These are phyloP conservation scores for Coelastrella sp. DNA, from an alignment of 139 green algal genomes.

Conservation along the genomic window DNA sequence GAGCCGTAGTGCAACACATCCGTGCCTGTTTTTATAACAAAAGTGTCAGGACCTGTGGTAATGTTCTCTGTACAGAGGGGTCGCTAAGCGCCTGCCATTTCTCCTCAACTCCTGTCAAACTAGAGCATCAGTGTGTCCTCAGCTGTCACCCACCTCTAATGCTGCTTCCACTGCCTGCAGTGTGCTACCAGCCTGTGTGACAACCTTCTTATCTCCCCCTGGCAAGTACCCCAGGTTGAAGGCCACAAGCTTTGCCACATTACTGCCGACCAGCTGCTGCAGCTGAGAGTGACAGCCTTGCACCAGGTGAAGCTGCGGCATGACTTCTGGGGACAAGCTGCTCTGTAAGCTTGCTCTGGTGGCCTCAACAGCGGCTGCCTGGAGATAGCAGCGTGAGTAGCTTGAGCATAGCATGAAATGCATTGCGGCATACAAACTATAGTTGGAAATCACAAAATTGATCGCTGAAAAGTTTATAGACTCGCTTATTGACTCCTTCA, in stretches of 20 bases:
- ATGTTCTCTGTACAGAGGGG: no score
- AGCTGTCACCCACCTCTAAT: constrained; percentile 49
- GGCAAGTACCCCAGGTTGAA: constrained; percentile 68
- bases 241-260: constrained; percentile 32
- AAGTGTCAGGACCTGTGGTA: no score
- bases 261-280: constrained; percentile 39
- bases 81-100: no score
- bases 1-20: no score
- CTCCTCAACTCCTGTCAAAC: no score
- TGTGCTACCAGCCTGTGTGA: constrained; percentile 60
- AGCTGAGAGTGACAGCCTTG: constrained; percentile 52
- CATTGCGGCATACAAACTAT: background rate
- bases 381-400: background rate
- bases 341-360: constrained; percentile 33
- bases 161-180: constrained; percentile 62
- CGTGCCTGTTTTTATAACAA: no score
- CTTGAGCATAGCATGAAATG: background rate
- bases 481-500: no score
- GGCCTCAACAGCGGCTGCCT: constrained; percentile 38
- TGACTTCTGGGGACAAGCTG: background rate
- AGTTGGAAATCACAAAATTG: no score
- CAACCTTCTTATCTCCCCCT: constrained; percentile 60
- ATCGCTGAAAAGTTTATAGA: no score
- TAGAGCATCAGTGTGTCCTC: background rate
- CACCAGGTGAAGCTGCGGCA: constrained; percentile 18